Evolutionary conservation across 306 rosid species (phyloP), one percentile per base, ranked within the genome.

Genomic region (Echinosophora koreensis): DNA sequence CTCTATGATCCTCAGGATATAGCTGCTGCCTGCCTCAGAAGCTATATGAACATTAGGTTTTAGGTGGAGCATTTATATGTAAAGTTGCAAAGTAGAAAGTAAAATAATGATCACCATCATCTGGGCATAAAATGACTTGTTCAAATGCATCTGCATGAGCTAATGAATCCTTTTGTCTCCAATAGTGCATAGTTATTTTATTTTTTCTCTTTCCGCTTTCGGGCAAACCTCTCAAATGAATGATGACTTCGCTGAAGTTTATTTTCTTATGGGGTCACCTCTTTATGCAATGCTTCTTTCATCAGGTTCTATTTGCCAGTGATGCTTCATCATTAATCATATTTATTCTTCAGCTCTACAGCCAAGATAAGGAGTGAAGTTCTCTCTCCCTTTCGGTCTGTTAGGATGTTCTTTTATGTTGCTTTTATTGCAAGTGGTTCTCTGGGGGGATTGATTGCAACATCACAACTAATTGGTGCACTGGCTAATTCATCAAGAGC

Each of bases 301-400:
- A 76, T 85, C 85, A 86, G 78, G 81, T 86, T 87, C 83, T 82
- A 81, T 78, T 80, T 71, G 72, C 78, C 80, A 80, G 86, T 82
- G 84, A 78, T 84, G 84, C 84, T 27, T 81, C 80, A 70, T 59
- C 84, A 86, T 86, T 82, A 82, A 82, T 86, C 81, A 17, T 82
- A 68, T 60, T 87, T 74, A 82, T 82, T 65, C 83, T 89, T 88
- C 83, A 92, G 98, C 79, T 92, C 98, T 82, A 73, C 93, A 4
- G 89, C 97, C 84, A 90, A 35, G 89, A 90, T 95, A 77, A 85
- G 98, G 69, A 89, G 91, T 74, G 91, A 90, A 77, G 97, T 94
- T 59, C 94, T 94, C 35, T 84, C 97, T 51, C 96, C 94, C 30
- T 90, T 91, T 83, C 96, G 94, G 44, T 75, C 96, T 0, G 91